Evolutionary conservation across 305 asterid genomes (phyloP), one percentile per base, ranked within the genome.

Genomic region (Lippia alba): DNA sequence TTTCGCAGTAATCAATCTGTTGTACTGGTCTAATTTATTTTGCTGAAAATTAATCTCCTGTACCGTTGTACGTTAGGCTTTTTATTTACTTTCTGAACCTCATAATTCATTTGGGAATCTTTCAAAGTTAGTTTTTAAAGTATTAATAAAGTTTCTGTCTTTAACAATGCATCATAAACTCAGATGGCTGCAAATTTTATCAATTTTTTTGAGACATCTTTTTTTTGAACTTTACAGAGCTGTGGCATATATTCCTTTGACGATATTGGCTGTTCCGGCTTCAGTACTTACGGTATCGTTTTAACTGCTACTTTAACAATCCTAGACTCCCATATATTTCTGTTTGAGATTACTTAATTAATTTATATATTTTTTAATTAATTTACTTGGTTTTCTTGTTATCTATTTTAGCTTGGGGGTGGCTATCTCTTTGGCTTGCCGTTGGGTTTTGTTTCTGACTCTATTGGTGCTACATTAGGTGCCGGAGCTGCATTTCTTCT

Each of bases 241-340:
- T 56, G 79, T 91, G 82, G 97, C 99, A 64, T 94, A 94, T 79
- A 87, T 94, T 74, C 97, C 99, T 57, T 73, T 92, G 61, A 94
- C 99, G 9, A 80, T 92, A 74, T 78, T 94, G 82, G 97, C 98
- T 16, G 99, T 94, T 72, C 99, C 99, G 72, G 99, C 99, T 79
- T 92, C 98, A 67, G 62, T 94, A 54, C 96, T 94, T 60, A 91
- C 99, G 64, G 97, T 94, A 85, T 77, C 30, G 81, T 76, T 79
- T 72, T 44, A 9, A 36, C 69, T 49, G 68, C 49, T 72, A 36
- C 24, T 24, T 51, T 68, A 49, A 12, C 8, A n/a, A 17, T 16
- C 0, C 30, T 51, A 0, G 24, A 20, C 12, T 4, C 56, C 56
- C 24, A n/a, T n/a, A n/a, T n/a, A n/a, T n/a, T n/a, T n/a, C n/a